Percentiles rank a stretch among this genome's conserved stretches.
phyloP scores from a whole-genome alignment of 2,329 filamentous ascomycete genomes.

The Metarhizium robertsii region DNA sequence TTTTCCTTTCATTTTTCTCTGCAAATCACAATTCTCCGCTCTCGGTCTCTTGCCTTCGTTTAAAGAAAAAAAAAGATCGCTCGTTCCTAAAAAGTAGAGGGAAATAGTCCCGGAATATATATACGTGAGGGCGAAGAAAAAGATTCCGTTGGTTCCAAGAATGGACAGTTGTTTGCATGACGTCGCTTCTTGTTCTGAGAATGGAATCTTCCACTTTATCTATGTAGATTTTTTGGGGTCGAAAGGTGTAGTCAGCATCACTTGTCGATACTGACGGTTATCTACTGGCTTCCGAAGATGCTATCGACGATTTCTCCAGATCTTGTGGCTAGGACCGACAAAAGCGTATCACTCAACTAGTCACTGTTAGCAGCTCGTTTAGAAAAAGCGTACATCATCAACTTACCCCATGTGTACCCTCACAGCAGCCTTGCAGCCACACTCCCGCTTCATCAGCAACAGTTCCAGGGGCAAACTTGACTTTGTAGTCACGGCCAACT shows the following conservation, averaged over 20 bases:
- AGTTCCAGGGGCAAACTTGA: slow-evolving; percentile 58
- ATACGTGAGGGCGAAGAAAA: neutral
- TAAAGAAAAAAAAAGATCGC: neutral
- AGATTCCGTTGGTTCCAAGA: neutral
- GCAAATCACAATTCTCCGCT: neutral
- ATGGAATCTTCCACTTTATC: neutral
- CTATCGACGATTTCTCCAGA: slow-evolving; percentile 70
- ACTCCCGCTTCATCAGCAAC: slow-evolving; percentile 69
- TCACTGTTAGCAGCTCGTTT: slow-evolving; percentile 11
- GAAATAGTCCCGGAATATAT: neutral
- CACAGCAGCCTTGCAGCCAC: slow-evolving; percentile 91
- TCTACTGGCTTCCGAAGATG: slow-evolving; percentile 45
- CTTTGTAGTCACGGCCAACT: slow-evolving; percentile 69
- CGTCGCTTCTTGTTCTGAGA: neutral
- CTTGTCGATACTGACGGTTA: neutral
- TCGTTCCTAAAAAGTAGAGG: too few relatives aligned
- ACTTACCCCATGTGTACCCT: slow-evolving; percentile 84
- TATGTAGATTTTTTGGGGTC: neutral
- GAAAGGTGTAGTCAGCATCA: neutral
- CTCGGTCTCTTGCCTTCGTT: neutral
- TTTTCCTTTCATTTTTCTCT: neutral
- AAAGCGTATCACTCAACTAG: slow-evolving; percentile 69
- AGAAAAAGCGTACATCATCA: neutral
- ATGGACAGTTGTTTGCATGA: neutral
- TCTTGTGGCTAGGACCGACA: slow-evolving; percentile 67